Conservation (phyloP, 768 basidiomycete genomes). For the Boletus reticuloceps region DNA sequence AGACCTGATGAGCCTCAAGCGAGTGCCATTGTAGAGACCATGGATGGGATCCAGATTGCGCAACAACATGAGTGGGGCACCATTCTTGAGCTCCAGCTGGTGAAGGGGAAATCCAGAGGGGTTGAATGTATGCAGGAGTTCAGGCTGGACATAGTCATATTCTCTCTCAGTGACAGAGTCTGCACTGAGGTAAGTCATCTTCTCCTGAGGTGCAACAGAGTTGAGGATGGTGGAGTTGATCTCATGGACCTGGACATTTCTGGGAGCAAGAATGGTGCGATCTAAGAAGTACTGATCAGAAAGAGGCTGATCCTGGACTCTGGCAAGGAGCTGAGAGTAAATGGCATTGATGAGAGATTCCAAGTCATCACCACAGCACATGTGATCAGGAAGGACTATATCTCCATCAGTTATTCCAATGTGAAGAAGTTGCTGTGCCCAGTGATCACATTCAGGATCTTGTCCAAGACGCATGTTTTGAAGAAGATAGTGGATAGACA, state of each 20-base stretch:
- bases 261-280: background rate
- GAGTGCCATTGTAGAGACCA: too few relatives aligned
- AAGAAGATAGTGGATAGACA: constrained; percentile 33
- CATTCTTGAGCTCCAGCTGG: too few relatives aligned
- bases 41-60: too few relatives aligned
- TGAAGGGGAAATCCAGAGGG: too few relatives aligned
- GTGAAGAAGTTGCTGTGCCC: constrained; percentile 36
- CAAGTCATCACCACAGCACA: background rate
- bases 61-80: too few relatives aligned
- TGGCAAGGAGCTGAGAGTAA: background rate
- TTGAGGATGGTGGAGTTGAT: background rate
- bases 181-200: background rate
- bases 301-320: background rate
- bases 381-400: background rate
- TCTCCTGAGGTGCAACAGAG: background rate
- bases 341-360: background rate
- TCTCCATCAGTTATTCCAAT: background rate
- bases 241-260: background rate
- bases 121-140: too few relatives aligned
- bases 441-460: constrained; percentile 24
- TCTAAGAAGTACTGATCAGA: background rate
- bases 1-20: too few relatives aligned
- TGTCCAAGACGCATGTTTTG: constrained; percentile 43
- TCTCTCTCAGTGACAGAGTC: background rate
- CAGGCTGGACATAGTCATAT: too few relatives aligned